A percentile compares a stretch with the other conserved stretches of the same genome.
phyloP scores from a whole-genome alignment of 1,139 yeast species.

The Yamadazyma dendronema region DNA sequence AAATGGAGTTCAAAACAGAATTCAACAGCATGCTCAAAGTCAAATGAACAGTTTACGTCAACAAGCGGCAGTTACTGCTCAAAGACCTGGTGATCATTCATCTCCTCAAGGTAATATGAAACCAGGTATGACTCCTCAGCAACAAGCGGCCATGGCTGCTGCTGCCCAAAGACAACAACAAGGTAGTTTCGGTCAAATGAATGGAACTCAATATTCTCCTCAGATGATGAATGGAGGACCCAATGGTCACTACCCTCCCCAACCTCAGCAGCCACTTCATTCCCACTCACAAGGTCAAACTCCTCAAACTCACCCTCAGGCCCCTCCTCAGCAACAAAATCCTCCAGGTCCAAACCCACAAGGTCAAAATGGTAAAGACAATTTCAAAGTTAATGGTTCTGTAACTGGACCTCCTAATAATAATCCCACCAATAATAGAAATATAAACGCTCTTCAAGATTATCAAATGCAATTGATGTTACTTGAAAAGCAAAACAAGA shows the following conservation, averaged over 20 bases:
- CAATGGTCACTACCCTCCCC: constrained; percentile 6
- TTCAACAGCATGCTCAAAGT: constrained; percentile 50
- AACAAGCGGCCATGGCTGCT: constrained; percentile 4
- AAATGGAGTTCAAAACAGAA: constrained; percentile 27
- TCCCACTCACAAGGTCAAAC: constrained; percentile 3
- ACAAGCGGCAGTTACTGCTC: constrained; percentile 39
- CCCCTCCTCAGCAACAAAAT: not conserved
- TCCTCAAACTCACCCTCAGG: not conserved
- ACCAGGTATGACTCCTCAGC: constrained; percentile 21
- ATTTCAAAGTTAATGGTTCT: constrained; percentile 3
- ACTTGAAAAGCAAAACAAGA: constrained; percentile 69
- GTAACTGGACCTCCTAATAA: constrained; percentile 12
- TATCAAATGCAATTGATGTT: constrained; percentile 75
- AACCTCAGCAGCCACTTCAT: constrained; percentile 6
- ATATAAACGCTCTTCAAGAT: constrained; percentile 57
- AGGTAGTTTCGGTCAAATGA: constrained; percentile 15
- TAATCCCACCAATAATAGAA: constrained; percentile 18
- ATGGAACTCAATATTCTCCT: constrained; percentile 11
- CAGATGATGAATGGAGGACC: constrained; percentile 8
- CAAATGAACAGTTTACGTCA: constrained; percentile 54
- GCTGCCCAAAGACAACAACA: constrained; percentile 7
- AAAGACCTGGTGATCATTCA: constrained; percentile 9
- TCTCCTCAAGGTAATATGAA: constrained; percentile 16
- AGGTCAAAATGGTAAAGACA: constrained; percentile 5
- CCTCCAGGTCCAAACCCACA: not conserved